Evolutionary conservation across 1,284 basidiomycete species (phyloP).

Genomic region (Fistulinella cinereoalba): DNA sequence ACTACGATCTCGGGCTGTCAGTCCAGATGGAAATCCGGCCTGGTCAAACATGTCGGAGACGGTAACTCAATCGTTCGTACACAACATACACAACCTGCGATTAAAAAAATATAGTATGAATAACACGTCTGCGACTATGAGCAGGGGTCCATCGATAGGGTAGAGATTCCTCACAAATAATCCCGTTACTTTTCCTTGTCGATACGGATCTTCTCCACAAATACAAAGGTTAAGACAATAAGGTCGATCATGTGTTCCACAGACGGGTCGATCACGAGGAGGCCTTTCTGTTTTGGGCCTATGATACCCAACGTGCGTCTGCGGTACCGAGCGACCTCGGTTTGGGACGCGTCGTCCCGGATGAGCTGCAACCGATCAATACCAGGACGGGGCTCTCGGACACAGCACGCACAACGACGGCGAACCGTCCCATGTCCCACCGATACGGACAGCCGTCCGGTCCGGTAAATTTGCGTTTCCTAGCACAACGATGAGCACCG

Average conservation of each 20-base stretch:
- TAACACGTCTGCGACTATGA: too few relatives aligned
- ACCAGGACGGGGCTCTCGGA: neutral
- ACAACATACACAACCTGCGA: neutral
- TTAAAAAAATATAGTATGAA: neutral
- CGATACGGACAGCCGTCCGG: conserved; percentile 22
- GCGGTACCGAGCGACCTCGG: conserved; percentile 32
- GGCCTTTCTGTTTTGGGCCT: conserved; percentile 21
- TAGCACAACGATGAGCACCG: too few relatives aligned
- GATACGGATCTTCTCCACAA: conserved; percentile 37
- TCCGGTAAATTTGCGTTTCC: conserved; percentile 30
- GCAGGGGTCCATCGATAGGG: neutral
- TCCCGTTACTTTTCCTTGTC: too few relatives aligned
- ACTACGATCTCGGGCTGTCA: too few relatives aligned
- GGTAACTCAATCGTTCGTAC: neutral
- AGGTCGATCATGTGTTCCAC: conserved; percentile 38
- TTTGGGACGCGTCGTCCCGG: conserved; percentile 13
- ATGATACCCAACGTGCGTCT: conserved; percentile 18
- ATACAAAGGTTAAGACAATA: conserved; percentile 44
- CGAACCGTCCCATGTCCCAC: conserved; percentile 25
- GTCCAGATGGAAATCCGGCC: conserved; percentile 15
- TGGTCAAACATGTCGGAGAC: neutral
- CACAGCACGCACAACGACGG: conserved; percentile 17
- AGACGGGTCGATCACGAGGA: conserved; percentile 33
- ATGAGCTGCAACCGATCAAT: conserved; percentile 15
- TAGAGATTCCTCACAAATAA: too few relatives aligned